phyloP scores from a whole-genome alignment of 2,329 filamentous ascomycete species.

The Phialocephala sp. region DNA sequence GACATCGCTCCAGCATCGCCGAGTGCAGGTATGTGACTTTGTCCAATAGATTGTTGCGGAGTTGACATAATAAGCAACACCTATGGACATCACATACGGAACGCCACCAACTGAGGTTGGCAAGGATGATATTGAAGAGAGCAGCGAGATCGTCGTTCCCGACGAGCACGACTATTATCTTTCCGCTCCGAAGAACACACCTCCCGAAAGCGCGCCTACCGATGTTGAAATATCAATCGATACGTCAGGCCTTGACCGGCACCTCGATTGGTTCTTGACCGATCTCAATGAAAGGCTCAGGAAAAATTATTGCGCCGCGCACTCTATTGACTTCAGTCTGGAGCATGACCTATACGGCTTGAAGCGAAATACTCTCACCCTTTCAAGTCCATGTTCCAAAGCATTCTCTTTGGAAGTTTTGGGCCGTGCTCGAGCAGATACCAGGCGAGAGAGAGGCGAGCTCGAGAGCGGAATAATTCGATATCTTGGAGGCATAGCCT shows the following conservation, averaged over 20 bases:
- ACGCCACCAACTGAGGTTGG: background rate
- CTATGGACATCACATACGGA: background rate
- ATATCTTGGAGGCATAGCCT: background rate
- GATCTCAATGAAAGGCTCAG: background rate
- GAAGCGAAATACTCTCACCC: background rate
- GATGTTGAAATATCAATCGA: background rate
- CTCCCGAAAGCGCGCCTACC: background rate
- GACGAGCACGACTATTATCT: background rate
- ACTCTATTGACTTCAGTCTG: background rate
- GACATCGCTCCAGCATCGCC: constrained; percentile 17
- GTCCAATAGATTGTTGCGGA: background rate
- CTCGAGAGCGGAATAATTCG: background rate
- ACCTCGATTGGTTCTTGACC: background rate
- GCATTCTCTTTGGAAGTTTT: background rate
- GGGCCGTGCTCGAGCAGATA: background rate
- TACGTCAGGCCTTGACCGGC: background rate
- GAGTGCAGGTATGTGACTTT: constrained; percentile 13
- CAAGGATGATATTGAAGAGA: background rate
- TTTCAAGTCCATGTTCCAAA: background rate
- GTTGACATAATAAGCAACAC: constrained; percentile 1
- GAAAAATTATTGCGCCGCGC: background rate
- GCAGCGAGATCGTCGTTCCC: background rate
- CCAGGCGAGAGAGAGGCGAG: background rate
- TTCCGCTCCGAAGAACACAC: background rate
- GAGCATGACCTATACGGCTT: background rate